Base-by-base conservation (phyloP, 2,329 filamentous ascomycete genomes). In the Bretziella fagacearum region DNA sequence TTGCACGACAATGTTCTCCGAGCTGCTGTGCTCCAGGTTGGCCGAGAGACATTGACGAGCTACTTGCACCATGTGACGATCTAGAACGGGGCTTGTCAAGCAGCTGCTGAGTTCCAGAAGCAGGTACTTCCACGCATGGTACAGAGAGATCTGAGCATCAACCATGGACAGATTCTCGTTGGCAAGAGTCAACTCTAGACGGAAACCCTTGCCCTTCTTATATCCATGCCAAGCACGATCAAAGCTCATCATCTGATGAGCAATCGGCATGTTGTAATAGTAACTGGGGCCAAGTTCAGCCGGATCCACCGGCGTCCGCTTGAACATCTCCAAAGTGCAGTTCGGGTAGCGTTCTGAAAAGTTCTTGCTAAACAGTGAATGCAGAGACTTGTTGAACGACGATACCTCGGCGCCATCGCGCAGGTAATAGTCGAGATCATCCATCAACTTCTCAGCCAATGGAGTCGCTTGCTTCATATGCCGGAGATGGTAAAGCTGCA, bases 151-250 rank as follows among this genome's bases (percentile, higher is more conserved):
- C 65, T 98, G 86, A 20, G 89, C 84, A 60, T 96, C 86, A 27
- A 98, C 85, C 27, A 94, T 68, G 20, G 87, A 93, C 45, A 98
- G 62, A 60, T 98, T 96, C 52, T 81, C 67, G 60, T 98, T 98
- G 35, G 89, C 91, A 51, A 78, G 77, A 56, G 79, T 74, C 63
- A 98, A 80, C 59, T 98, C 91, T 42, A 74, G 73, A 52, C 74
- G 72, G 62, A 93, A 93, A 0, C 87, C 87, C 55, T 80, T 73
- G 47, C 75, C 71, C n/a, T 37, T 32, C 54, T 66, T 70, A 53
- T 66, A 69, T 36, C 81, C 81, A 46, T 66, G 66, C 91, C 91
- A 98, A 32, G 79, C 77, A 48, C 75, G 69, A 59, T 94, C 83
- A 56, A 82, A 84, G 15, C 67, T 68, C 18, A 98, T 70, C 60